Evolutionary conservation across 2,329 filamentous ascomycete genomes (phyloP), one percentile per base, ranked within the genome.

Genomic region (Fusarium fracticaudum): DNA sequence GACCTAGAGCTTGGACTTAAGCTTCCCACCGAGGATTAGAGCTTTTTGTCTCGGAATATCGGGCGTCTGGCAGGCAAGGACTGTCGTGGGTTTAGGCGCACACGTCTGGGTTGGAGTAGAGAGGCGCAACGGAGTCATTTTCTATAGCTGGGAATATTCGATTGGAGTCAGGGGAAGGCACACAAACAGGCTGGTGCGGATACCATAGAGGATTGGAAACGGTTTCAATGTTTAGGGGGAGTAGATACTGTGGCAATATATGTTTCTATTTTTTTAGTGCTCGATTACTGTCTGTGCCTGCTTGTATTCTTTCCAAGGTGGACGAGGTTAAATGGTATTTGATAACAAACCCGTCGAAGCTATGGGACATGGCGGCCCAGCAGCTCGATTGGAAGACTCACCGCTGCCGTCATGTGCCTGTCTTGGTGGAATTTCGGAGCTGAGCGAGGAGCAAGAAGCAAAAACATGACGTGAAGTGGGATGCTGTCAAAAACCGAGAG

Each of bases 1-100:
- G 76, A 24, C 72, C 74, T 35, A 68, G 73, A 43, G 74, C 76
- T 40, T 78, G 74, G 77, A 77, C 70, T 41, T 79, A 67, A 44
- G 65, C 26, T 43, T 35, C 20, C 40, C 24, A n/a, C 12, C 31
- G n/a, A 47, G 57, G 31, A 54, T 40, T 40, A 20, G 20, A 64
- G 26, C 24, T 10, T 64, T 57, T 45, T 35, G 57, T 41, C 33
- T 64, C 29, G 24, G 57, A 45, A 63, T 40, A 43, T 43, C 53
- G 47, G 60, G 64, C 50, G 54, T 63, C 60, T 60, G 55, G 60
- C 26, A 63, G 41, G 53, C 22, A 50, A 38, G 44, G 60, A 63
- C 43, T 26, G 47, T 29, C 38, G 45, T 58, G 29, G 44, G 45
- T 63, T 59, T 38, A 54, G 31, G 37, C 59, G 33, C 68, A 75